Evolutionary conservation across 1,284 basidiomycete species (phyloP).

Genomic region (Sanghuangporus weigelae): DNA sequence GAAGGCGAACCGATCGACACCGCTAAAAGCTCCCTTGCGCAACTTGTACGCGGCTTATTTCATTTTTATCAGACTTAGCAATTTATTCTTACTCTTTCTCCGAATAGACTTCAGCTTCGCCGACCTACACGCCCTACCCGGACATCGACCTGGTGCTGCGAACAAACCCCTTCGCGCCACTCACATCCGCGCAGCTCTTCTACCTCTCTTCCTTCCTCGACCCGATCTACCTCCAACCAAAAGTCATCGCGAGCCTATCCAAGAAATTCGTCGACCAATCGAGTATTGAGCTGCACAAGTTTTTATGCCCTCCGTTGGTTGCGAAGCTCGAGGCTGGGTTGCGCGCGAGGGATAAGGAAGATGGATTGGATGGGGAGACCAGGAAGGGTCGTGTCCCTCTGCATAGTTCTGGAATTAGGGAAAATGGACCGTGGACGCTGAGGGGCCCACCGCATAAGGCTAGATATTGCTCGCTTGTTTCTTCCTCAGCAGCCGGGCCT

Average conservation of each 20-base stretch:
- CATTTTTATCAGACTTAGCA: neutral
- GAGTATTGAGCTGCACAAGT: conserved; percentile 85
- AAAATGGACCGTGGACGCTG: conserved; percentile 64
- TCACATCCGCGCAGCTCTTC: conserved; percentile 56
- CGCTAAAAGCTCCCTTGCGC: conserved; percentile 69
- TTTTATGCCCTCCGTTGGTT: conserved; percentile 69
- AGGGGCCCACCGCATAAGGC: conserved; percentile 92
- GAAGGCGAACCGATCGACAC: conserved; percentile 42
- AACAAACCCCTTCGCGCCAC: conserved; percentile 36
- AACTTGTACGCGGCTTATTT: conserved; percentile 53
- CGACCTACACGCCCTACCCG: conserved; percentile 56
- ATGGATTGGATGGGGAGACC: conserved; percentile 53
- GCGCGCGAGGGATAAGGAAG: conserved; percentile 58
- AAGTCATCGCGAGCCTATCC: conserved; percentile 78
- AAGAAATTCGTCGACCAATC: conserved; percentile 86
- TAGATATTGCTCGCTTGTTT: conserved; percentile 73
- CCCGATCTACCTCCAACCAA: conserved; percentile 82
- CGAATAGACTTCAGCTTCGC: conserved; percentile 53
- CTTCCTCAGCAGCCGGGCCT: conserved; percentile 6
- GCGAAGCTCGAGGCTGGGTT: conserved; percentile 62
- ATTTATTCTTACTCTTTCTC: neutral
- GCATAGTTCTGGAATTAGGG: conserved; percentile 43
- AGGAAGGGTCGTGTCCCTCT: conserved; percentile 50
- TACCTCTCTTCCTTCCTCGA: conserved; percentile 85
- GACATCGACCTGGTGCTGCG: conserved; percentile 23